phyloP scores from a whole-genome alignment of 176 grass and related monocot species.

The Lolium perenne region DNA sequence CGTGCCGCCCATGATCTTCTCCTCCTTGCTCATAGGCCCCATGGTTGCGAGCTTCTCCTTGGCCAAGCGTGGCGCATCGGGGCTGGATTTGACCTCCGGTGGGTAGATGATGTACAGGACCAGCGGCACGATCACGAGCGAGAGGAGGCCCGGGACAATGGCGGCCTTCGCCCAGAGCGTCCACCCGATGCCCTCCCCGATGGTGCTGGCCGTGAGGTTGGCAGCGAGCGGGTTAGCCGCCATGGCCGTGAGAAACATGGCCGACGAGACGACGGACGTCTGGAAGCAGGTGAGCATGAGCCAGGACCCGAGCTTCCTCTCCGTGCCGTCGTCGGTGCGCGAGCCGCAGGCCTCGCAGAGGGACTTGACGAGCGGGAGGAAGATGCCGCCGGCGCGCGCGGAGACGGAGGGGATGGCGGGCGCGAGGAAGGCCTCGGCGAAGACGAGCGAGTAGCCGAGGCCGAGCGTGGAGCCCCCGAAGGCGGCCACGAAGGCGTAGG shows the following conservation, averaged over 20 bases:
- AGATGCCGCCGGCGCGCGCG: conserved; percentile 86
- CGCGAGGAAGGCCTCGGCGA: conserved; percentile 88
- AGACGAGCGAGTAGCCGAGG: conserved; percentile 91
- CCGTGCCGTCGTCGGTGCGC: conserved; percentile 72
- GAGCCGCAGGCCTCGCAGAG: conserved; percentile 85
- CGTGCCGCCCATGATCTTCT: conserved; percentile 85
- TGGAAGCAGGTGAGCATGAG: conserved; percentile 99
- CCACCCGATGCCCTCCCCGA: conserved; percentile 85
- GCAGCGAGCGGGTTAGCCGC: conserved; percentile 88
- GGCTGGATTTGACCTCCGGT: conserved; percentile 84
- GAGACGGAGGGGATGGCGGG: conserved; percentile 95
- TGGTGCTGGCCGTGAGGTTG: conserved; percentile 73
- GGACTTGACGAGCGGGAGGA: conserved; percentile 89
- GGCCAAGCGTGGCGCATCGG: conserved; percentile 82
- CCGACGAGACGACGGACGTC: conserved; percentile 85
- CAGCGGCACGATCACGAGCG: conserved; percentile 78
- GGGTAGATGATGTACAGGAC: conserved; percentile 89
- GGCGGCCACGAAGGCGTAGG: conserved; percentile 87
- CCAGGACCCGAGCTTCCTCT: conserved; percentile 79
- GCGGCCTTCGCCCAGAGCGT: conserved; percentile 95
- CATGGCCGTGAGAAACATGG: conserved; percentile 98
- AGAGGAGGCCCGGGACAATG: conserved; percentile 79
- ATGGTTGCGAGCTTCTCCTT: conserved; percentile 82
- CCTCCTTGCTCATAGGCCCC: conserved; percentile 85
- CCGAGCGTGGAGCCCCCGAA: conserved; percentile 87